Base-by-base conservation (phyloP, 2,329 filamentous ascomycete species). In the Intubia oerlemansii region DNA sequence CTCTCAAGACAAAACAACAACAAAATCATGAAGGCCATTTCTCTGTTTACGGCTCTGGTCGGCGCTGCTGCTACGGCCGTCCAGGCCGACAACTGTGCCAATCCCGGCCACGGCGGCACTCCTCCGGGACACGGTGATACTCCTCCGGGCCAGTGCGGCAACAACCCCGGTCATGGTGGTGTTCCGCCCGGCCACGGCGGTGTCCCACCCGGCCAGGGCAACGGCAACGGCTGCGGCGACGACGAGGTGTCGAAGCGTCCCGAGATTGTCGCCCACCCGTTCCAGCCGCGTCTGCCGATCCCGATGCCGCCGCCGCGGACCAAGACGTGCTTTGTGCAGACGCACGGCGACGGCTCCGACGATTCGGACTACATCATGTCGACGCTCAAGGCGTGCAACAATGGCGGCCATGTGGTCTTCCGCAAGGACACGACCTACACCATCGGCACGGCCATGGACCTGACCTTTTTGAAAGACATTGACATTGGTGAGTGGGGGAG, bases 361-460 rank as follows among this genome's bases (percentile, higher is more conserved):
- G 48, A 52, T 31, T 45, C 47, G 1, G 38, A 48, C 0, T 54
- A 57, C 31, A 61, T 74, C 28, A 38, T 72, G 7, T 44, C 52
- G 1, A 66, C 67, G 1, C 46, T 73, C 31, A 49, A 66, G 25
- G 40, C 54, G 22, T 73, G 68, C 45, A 73, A 72, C 40, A 52
- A 66, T 37, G 66, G 66, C 11, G 68, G 68, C 3, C 59, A 59
- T 36, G 63, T 71, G 2, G 48, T 67, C 2, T 63, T 73, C 26
- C 52, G 54, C 10, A 48, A 53, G 36, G 56, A 53, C 8, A 38
- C 39, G 13, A 43, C 45, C 2, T 70, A 67, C 40, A 64, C 52
- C 3, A 54, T 70, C 32, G 62, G 57, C 17, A 65, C 56, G 2
- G 59, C 62, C 4, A 40, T 70, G 29, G 57, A 71, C 38, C 42